Evolutionary conservation across 495 filamentous ascomycete genomes (phyloP), one percentile per base, ranked within the genome.

Genomic region (Podospora didyma): DNA sequence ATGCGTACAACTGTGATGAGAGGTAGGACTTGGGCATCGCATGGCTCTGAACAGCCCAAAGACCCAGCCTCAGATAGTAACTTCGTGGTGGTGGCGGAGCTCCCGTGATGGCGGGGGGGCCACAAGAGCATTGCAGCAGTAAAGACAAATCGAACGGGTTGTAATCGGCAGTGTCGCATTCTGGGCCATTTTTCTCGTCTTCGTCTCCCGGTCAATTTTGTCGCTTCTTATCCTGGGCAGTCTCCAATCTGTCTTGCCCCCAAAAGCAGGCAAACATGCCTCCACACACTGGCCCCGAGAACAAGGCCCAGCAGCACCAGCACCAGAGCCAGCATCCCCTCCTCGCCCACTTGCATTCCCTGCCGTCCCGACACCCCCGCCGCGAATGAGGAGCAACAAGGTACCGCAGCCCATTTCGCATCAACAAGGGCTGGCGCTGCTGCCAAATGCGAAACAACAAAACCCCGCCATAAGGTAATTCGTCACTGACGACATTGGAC

Each of bases 391-490:
- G 57, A 60, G 51, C 16, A 47, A 50, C 55, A 60, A 61, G 60
- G 60, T 34, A 59, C 55, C 34, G 21, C 7, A 10, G 24, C 61
- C 46, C 51, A 59, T 56, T 46, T 53, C 55, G 46, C 55, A 54
- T 56, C 54, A 56, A 54, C 61, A 52, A 64, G 57, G 51, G 49
- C 58, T 62, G 58, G 34, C 51, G 52, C 61, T 62, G 58, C 35
- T 53, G 52, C 61, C 62, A 61, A 61, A 66, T 65, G 62, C 66
- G 62, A 66, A 70, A 65, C 68, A 65, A 9, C 59, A 63, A 61
- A 65, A 69, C 68, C 68, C 68, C 68, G 68, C 68, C 68, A 69
- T 63, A 31, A 31, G 26, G 26, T 31, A 63, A 63, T 61, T 62
- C 63, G 59, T 62, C 58, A 64, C 62, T 67, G 63, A 70, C 66